Base-by-base conservation (phyloP, 1,284 basidiomycete genomes). In the Trametes pubescens region DNA sequence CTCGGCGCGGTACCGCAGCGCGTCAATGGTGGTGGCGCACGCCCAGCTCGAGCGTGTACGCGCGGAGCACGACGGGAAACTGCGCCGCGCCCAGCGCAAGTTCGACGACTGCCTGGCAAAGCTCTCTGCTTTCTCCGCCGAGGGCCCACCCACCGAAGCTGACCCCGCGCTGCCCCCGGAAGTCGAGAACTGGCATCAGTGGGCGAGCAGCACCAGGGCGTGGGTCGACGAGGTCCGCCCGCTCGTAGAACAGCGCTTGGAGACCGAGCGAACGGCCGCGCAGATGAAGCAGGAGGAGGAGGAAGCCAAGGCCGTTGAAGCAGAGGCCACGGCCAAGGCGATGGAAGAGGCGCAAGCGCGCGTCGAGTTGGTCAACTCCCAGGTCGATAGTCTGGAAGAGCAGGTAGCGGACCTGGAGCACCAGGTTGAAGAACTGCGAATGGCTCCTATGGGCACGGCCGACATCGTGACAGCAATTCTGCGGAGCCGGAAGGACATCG, bases 331-430 rank as follows among this genome's bases (percentile, higher is more conserved):
- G 44, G 53, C 49, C 16, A 46, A 24, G 46, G 48, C 44, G 29
- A 18, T 29, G 40, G 48, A 48, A 34, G 57, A 54, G 40, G 57
- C 57, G 47, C 58, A 47, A 34, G 37, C 46, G 49, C 49, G 29
- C 2, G 40, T 59, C 26, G 43, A n/a, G 18, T 21, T 46, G 2
- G 32, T 66, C 14, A 24, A 22, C 32, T 24, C n/a, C 21, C 35
- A 26, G 32, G 18, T 44, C 13, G 57, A 21, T 6, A 26, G 40
- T n/a, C 34, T 68, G 9, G 58, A 66, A n/a, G 62, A 65, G 44
- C 46, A 57, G 14, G 32, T 68, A 16, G 49, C 60, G 24, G 65
- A 70, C 24, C 59, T 70, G 13, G 69, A 68, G 49, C 21, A 34
- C 10, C 53, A 56, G 14, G 32, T 64, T 7, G 62, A 62, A 16